Evolutionary conservation across 208 protist species (phyloP).

Genomic region (Angomonas deanei): DNA sequence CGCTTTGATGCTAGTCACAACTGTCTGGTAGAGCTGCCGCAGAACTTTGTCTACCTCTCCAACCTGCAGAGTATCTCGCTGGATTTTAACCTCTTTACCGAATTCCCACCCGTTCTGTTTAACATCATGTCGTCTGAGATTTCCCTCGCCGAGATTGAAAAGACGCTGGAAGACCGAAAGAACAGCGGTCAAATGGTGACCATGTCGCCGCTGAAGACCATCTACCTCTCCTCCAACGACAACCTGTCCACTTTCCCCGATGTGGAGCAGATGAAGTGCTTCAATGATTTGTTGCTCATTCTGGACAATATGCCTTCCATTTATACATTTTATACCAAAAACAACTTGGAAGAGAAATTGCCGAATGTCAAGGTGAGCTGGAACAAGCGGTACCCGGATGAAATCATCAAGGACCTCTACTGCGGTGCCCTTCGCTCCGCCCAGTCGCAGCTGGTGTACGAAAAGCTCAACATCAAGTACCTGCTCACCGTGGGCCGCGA

Average conservation of each 20-base stretch:
- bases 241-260: conserved; percentile 49
- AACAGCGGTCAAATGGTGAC: conserved; percentile 10
- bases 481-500: conserved; percentile 81
- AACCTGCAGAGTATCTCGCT: conserved; percentile 44
- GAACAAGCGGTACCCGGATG: conserved; percentile 90
- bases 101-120: conserved; percentile 61
- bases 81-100: conserved; percentile 81
- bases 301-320: conserved; percentile 85
- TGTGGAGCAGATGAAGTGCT: conserved; percentile 28
- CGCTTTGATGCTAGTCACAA: conserved; percentile 82
- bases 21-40: conserved; percentile 48
- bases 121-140: conserved; percentile 29
- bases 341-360: conserved; percentile 45
- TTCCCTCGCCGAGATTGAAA: not conserved
- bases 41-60: conserved; percentile 59
- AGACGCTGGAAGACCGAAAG: not conserved
- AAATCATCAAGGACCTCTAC: conserved; percentile 75
- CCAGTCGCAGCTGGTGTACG: conserved; percentile 83
- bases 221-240: conserved; percentile 77
- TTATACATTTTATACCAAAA: conserved; percentile 46
- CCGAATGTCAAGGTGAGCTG: conserved; percentile 77
- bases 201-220: conserved; percentile 45
- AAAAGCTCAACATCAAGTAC: conserved; percentile 72
- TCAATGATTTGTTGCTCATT: conserved; percentile 55
- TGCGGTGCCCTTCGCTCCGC: conserved; percentile 80